Evolutionary conservation across 169 alveolate species (phyloP), one percentile per base, ranked within the genome.

Genomic region (Cryptosporidium viatorum): DNA sequence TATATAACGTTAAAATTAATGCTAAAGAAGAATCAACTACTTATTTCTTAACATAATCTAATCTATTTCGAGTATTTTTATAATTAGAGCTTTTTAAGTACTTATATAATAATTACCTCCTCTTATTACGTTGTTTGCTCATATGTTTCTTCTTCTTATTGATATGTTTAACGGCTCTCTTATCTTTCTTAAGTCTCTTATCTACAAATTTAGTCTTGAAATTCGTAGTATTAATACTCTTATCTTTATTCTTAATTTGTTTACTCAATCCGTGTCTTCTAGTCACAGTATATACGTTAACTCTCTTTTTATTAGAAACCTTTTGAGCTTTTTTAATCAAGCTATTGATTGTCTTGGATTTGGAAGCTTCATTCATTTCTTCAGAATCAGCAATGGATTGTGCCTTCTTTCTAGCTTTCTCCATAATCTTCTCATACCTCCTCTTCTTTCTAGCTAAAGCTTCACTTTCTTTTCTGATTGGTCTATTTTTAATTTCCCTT

Each of bases 401-500:
- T 23, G 97, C 98, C 73, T 94, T 94, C 58, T 94, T 94, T 71
- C 95, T 95, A 12, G 97, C 95, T 86, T 95, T 97, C 85, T 97
- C 96, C 86, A 97, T 92, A 74, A 96, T 95, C 80, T 95, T 96
- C 70, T 96, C 95, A 51, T 96, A 85, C 86, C 96, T 96, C 93
- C 95, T 93, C 95, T 96, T 97, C 93, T 96, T 97, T 91, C 99
- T 95, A 74, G 96, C 97, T 84, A 96, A 96, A 31, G 99, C 99
- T 93, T 98, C 99, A 43, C 95, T 84, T 48, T 97, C 99, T 93
- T 98, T 98, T 91, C 98, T 96, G 69, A 98, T 97, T 55, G 99
- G 99, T 93, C 99, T 93, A 59, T 93, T 96, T 84, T 97, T 97
- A 85, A 96, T 96, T 92, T 96, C 99, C 85, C 96, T 94, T 39